Percentiles rank a stretch among this genome's conserved stretches.
These are phyloP conservation scores for Microbotryum lychnidis-dioicae DNA, from an alignment of 1,284 basidiomycete species.

Conservation along the genomic window DNA sequence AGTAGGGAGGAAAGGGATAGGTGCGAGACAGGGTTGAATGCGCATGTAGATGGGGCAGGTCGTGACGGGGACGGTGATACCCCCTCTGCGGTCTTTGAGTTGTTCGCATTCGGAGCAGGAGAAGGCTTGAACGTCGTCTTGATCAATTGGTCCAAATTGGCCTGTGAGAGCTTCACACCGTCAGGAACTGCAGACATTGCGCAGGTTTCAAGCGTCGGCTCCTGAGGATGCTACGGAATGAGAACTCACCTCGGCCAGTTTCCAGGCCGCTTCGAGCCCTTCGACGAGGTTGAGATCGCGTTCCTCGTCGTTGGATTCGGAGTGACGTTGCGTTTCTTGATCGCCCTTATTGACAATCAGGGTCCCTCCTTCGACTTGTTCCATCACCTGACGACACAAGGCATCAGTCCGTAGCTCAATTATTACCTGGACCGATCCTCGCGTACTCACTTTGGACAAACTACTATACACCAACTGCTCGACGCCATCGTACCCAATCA, in stretches of 20 bases:
- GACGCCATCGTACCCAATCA: constrained; percentile 91
- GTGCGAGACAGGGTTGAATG: constrained; percentile 73
- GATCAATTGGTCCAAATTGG: constrained; percentile 66
- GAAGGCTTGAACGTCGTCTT: constrained; percentile 49
- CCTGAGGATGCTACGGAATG: neutral
- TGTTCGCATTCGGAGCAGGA: neutral
- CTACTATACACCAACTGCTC: constrained; percentile 91
- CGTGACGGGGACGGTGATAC: constrained; percentile 56
- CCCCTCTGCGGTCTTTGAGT: constrained; percentile 37
- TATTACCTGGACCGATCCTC: too few species aligned
- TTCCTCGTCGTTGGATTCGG: constrained; percentile 36
- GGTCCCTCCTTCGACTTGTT: constrained; percentile 88
- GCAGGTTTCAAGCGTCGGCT: neutral
- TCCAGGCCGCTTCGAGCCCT: constrained; percentile 71
- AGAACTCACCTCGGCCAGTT: constrained; percentile 59
- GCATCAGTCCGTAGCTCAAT: neutral
- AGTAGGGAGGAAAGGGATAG: constrained; percentile 45
- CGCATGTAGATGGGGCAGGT: constrained; percentile 88
- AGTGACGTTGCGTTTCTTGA: constrained; percentile 40
- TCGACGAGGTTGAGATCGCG: constrained; percentile 75
- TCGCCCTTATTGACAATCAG: constrained; percentile 62
- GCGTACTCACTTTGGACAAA: constrained; percentile 56
- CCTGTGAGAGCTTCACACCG: constrained; percentile 45
- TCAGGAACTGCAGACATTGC: constrained; percentile 1
- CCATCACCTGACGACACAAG: constrained; percentile 57